Evolutionary conservation across 371 early-diverging fungal species (phyloP).

Genomic region (Syncephalastrum racemosum): DNA sequence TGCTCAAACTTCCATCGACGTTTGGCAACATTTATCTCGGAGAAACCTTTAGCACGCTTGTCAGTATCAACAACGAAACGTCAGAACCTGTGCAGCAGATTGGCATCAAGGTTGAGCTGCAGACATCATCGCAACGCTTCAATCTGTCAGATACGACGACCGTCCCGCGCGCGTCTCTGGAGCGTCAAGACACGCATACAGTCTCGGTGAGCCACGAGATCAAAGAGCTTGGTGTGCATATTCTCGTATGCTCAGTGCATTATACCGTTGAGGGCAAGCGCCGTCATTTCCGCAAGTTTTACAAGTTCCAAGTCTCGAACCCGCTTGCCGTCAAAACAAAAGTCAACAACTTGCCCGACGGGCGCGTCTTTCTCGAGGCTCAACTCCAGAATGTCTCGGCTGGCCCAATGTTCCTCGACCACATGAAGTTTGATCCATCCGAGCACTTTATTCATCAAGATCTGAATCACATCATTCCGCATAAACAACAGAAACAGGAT

Average conservation of each 20-base stretch:
- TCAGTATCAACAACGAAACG: slow-evolving; percentile 84
- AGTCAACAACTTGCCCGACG: slow-evolving; percentile 76
- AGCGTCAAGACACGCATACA: slow-evolving; percentile 63
- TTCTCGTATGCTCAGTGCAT: slow-evolving; percentile 86
- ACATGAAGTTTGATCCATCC: slow-evolving; percentile 82
- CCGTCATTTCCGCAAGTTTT: slow-evolving; percentile 84
- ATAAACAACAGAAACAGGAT: slow-evolving; percentile 2
- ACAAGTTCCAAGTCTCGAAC: slow-evolving; percentile 94
- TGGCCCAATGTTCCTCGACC: slow-evolving; percentile 82
- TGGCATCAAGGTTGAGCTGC: slow-evolving; percentile 80
- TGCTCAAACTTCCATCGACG: slow-evolving; percentile 61
- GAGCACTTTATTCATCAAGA: slow-evolving; percentile 71
- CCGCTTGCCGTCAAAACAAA: slow-evolving; percentile 96
- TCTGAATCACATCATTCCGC: slow-evolving; percentile 52
- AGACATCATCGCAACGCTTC: slow-evolving; percentile 81
- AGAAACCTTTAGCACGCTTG: slow-evolving; percentile 87
- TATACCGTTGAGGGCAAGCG: slow-evolving; percentile 69
- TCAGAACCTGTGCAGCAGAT: slow-evolving; percentile 64
- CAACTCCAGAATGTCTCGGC: slow-evolving; percentile 89
- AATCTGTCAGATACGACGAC: slow-evolving; percentile 66
- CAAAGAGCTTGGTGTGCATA: slow-evolving; percentile 92
- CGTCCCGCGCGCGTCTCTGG: slow-evolving; percentile 29
- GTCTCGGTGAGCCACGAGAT: slow-evolving; percentile 88
- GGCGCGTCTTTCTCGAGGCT: slow-evolving; percentile 85
- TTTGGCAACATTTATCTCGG: slow-evolving; percentile 96